Evolutionary conservation across 371 early-diverging fungal species (phyloP).

Genomic region (Rhizomucor miehei): DNA sequence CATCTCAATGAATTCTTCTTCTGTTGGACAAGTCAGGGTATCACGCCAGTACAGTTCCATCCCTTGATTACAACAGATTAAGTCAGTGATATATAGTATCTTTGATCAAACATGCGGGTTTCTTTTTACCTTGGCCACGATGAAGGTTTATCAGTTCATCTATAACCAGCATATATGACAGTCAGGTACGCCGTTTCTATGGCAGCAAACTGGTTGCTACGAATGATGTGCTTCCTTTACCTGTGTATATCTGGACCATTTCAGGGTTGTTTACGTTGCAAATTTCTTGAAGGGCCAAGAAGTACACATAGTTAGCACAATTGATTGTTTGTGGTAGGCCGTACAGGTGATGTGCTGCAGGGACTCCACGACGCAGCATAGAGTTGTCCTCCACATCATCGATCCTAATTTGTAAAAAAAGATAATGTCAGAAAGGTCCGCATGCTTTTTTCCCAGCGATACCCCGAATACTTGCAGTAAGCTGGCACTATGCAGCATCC

Average conservation of each 20-base stretch:
- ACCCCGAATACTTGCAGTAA: constrained; percentile 62
- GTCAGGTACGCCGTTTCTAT: no score
- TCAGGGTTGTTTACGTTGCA: constrained; percentile 61
- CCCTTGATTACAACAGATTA: constrained; percentile 24
- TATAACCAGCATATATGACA: constrained; percentile 3
- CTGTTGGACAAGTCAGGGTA: constrained; percentile 77
- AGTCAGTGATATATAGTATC: neutral
- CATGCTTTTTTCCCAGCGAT: neutral
- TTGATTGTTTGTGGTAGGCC: constrained; percentile 92
- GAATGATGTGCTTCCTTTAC: no score
- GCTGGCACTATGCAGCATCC: constrained; percentile 94
- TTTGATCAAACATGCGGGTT: constrained; percentile 1
- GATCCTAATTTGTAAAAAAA: constrained; percentile 47
- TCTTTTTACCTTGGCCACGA: constrained; percentile 85
- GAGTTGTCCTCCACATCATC: constrained; percentile 97
- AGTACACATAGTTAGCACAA: constrained; percentile 94
- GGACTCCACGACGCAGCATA: constrained; percentile 83
- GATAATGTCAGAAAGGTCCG: neutral
- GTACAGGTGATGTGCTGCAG: constrained; percentile 94
- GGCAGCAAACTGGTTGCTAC: no score
- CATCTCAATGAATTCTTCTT: constrained; percentile 91
- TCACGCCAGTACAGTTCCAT: constrained; percentile 92
- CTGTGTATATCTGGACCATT: constrained; percentile 79
- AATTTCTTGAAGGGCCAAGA: constrained; percentile 83
- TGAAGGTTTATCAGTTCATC: constrained; percentile 91